phyloP scores from a whole-genome alignment of 257 asterid species.

The Echium plantagineum region DNA sequence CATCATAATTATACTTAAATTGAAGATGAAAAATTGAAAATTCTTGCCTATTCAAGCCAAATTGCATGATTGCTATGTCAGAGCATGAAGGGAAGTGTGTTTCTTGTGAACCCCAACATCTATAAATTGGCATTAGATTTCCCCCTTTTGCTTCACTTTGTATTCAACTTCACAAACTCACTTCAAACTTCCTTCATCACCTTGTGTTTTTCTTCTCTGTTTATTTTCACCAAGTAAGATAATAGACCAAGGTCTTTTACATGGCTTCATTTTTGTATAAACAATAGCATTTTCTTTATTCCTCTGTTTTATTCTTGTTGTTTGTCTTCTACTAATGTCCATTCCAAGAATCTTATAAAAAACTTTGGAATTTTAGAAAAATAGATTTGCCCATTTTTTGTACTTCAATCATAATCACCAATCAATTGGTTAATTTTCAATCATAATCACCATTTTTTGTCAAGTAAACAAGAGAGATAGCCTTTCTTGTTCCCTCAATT shows the following conservation, averaged over 20 bases:
- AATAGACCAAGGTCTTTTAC: slow-evolving; percentile 13
- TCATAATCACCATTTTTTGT: background rate
- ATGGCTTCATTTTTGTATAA: slow-evolving; percentile 31
- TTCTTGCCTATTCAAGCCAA: slow-evolving; percentile 36
- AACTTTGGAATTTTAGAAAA: too few relatives aligned
- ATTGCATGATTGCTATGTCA: slow-evolving; percentile 62
- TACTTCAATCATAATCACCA: background rate
- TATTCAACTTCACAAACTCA: slow-evolving; percentile 8
- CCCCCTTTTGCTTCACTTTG: slow-evolving; percentile 17
- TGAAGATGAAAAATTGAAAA: slow-evolving; percentile 24
- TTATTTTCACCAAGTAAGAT: background rate
- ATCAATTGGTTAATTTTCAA: background rate
- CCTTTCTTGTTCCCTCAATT: too few relatives aligned
- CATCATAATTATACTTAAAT: slow-evolving; percentile 20
- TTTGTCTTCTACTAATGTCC: too few relatives aligned
- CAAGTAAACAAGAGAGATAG: too few relatives aligned
- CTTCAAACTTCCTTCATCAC: slow-evolving; percentile 9
- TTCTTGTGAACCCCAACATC: slow-evolving; percentile 17
- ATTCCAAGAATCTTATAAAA: background rate
- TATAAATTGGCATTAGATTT: slow-evolving; percentile 28
- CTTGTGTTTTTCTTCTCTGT: slow-evolving; percentile 10
- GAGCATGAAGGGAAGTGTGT: slow-evolving; percentile 7
- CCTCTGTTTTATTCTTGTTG: background rate
- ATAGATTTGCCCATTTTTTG: too few relatives aligned
- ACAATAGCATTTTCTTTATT: too few relatives aligned